phyloP scores from a whole-genome alignment of 768 basidiomycete species.

The Suillus hirtellus region DNA sequence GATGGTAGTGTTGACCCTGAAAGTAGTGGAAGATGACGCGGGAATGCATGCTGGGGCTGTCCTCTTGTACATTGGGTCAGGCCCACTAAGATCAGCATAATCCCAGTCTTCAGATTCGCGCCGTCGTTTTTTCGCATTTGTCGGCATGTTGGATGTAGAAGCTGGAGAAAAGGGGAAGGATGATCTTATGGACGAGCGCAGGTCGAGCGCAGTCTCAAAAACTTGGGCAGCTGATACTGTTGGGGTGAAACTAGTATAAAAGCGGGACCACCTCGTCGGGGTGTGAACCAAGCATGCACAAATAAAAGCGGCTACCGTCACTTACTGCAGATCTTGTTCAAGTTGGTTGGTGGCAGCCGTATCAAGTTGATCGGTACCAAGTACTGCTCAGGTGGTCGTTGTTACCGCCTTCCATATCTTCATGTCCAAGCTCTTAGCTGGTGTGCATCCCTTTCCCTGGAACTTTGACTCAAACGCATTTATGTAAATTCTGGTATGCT shows the following conservation, averaged over 20 bases:
- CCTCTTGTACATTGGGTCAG: constrained; percentile 15
- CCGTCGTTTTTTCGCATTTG: constrained; percentile 12
- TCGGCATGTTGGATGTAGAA: neutral
- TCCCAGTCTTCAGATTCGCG: constrained; percentile 15
- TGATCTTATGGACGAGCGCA: neutral
- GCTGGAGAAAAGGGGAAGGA: neutral
- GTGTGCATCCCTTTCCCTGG: neutral
- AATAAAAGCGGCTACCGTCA: neutral
- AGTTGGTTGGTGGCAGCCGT: too few relatives aligned
- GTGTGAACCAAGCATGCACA: constrained; percentile 6
- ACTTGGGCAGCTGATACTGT: constrained; percentile 3
- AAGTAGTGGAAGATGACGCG: constrained; percentile 5
- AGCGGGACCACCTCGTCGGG: constrained; percentile 1
- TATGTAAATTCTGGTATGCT: neutral
- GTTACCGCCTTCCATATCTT: neutral
- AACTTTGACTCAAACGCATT: neutral
- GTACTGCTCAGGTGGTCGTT: neutral
- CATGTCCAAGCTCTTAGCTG: neutral
- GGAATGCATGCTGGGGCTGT: constrained; percentile 10
- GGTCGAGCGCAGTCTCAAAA: neutral
- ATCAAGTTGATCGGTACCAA: neutral
- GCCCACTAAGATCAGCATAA: constrained; percentile 11
- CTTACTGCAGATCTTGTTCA: too few relatives aligned
- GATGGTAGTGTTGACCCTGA: constrained; percentile 4
- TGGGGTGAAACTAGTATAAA: constrained; percentile 6